phyloP scores from a whole-genome alignment of 2,329 filamentous ascomycete species.

The Chaetomiaceae sp. region DNA sequence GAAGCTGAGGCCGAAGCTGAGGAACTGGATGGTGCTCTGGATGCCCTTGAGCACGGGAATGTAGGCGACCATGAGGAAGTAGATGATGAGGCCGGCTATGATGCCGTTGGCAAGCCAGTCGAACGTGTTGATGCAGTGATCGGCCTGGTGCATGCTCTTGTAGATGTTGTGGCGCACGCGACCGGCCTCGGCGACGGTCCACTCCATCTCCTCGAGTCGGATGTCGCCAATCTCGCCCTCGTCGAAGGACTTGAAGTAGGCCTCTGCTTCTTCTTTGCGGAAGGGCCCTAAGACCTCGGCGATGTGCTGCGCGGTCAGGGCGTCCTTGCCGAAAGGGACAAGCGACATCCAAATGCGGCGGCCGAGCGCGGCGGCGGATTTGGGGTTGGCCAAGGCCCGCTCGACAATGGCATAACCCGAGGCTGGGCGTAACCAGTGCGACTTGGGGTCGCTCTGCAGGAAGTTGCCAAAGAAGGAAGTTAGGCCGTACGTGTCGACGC shows the following conservation, averaged over 20 bases:
- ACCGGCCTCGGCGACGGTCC: conserved; percentile 25
- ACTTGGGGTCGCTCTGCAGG: conserved; percentile 19
- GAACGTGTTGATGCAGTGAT: conserved; percentile 28
- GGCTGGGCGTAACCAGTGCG: conserved; percentile 25
- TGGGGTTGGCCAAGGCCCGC: conserved; percentile 24
- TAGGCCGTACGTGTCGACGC: conserved; percentile 24
- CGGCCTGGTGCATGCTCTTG: conserved; percentile 25
- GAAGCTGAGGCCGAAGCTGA: conserved; percentile 54
- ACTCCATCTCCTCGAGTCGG: conserved; percentile 27
- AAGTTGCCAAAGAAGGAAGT: conserved; percentile 27
- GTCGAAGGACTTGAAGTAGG: conserved; percentile 21
- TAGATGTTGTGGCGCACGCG: conserved; percentile 26
- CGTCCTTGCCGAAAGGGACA: conserved; percentile 21
- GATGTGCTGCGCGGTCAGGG: conserved; percentile 22
- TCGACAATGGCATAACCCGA: conserved; percentile 26
- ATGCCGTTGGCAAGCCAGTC: conserved; percentile 26
- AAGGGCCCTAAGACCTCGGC: conserved; percentile 26
- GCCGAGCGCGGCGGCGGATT: conserved; percentile 24
- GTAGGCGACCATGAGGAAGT: conserved; percentile 26
- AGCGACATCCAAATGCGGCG: conserved; percentile 28
- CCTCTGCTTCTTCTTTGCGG: conserved; percentile 21
- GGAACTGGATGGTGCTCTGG: conserved; percentile 23
- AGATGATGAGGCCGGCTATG: conserved; percentile 23
- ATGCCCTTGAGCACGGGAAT: conserved; percentile 27
- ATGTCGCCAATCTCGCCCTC: conserved; percentile 26